Conservation (phyloP, 2,329 filamentous ascomycete genomes). For the Xylogone sp. region DNA sequence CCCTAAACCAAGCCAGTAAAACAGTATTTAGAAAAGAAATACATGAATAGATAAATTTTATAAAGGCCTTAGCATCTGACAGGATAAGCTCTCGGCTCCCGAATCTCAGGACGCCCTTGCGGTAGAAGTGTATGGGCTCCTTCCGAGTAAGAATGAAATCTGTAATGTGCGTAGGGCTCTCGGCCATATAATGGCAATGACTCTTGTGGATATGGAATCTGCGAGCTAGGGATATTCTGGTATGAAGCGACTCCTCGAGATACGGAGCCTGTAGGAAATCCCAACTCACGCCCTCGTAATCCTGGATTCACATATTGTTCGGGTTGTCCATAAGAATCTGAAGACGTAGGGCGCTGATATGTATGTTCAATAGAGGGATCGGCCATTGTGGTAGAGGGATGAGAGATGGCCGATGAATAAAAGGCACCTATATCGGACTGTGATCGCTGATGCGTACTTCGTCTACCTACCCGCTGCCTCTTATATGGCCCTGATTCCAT, state of each 20-base stretch:
- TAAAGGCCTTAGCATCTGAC: not conserved
- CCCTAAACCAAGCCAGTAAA: too few species aligned
- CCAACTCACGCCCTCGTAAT: not conserved
- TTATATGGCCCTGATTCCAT: not conserved
- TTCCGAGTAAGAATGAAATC: not conserved
- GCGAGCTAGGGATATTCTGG: not conserved
- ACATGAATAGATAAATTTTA: too few species aligned
- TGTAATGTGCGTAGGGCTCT: not conserved
- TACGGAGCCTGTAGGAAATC: not conserved
- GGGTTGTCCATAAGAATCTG: not conserved
- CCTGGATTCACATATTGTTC: not conserved
- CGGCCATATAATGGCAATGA: not conserved
- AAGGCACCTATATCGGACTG: slow-evolving; percentile 23
- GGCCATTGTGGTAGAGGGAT: not conserved
- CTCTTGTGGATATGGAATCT: not conserved
- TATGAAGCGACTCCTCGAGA: not conserved
- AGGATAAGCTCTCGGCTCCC: not conserved
- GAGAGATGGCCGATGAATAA: not conserved
- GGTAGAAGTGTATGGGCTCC: not conserved
- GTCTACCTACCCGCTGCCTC: slow-evolving; percentile 1
- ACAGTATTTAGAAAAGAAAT: too few species aligned
- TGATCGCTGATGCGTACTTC: slow-evolving; percentile 22
- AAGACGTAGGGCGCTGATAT: not conserved
- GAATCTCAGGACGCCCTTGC: not conserved
- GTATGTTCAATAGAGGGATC: not conserved